These are phyloP conservation scores for Fusarium nisikadoi DNA, from an alignment of 2,329 filamentous ascomycete genomes.

Conservation along the genomic window DNA sequence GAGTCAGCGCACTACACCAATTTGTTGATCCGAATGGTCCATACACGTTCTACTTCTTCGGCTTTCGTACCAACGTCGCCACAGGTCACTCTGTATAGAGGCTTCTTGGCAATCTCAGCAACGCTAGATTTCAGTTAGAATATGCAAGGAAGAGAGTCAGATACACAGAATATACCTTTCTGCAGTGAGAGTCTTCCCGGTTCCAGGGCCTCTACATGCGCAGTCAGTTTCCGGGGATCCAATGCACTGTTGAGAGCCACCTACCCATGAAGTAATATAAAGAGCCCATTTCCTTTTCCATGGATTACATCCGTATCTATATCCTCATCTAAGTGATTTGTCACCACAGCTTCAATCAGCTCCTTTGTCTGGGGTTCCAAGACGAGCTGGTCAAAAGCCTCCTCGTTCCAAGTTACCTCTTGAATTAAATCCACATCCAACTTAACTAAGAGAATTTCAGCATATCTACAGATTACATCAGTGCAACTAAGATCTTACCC, in stretches of 20 bases:
- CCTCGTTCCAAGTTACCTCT: neutral
- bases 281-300: neutral
- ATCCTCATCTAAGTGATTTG: neutral
- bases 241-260: fast-evolving
- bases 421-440: neutral
- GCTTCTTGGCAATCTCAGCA: neutral
- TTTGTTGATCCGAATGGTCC: fast-evolving
- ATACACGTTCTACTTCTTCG: neutral
- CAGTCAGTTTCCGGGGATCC: fast-evolving
- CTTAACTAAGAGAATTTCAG: neutral
- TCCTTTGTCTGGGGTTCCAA: neutral
- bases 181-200: neutral
- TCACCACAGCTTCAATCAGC: neutral
- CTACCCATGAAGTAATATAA: neutral
- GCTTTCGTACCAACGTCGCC: neutral
- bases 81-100: neutral
- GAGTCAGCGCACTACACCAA: fast-evolving
- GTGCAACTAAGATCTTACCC: fast-evolving
- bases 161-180: neutral
- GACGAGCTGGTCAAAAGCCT: neutral
- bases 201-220: neutral
- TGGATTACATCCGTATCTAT: neutral
- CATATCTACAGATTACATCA: fast-evolving
- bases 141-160: fast-evolving
- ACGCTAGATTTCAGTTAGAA: neutral